Evolutionary conservation across 2,329 filamentous ascomycete species (phyloP), one percentile per base, ranked within the genome.

Genomic region (Cladophialophora carrionii): DNA sequence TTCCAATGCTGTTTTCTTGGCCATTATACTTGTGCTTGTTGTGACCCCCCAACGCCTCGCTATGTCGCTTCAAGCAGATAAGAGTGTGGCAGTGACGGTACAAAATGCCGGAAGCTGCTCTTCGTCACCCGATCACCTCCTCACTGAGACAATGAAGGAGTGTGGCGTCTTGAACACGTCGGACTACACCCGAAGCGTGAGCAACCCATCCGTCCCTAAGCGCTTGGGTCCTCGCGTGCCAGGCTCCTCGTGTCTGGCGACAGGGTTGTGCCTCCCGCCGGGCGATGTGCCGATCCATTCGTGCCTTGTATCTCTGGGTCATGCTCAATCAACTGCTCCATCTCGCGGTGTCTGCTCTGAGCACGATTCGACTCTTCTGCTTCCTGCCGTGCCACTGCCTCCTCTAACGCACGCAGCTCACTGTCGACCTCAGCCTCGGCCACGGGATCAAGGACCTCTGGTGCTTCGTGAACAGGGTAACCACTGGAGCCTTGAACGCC

Each of bases 251-350:
- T 3, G 7, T 29, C 26, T 43, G 46, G 56, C 4, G 46, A 20
- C 26, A 8, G n/a, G 31, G 7, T 43, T 29, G 24, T 17, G 43
- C 10, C 8, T 20, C 29, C 57, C n/a, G 43, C 22, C 17, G 31
- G 10, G 20, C 9, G n/a, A 4, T 17, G 22, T 12, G 12, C 17
- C 29, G 31, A 9, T 20, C 49, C 56, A 14, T 26, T 60, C 46
- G 29, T 31, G 31, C 57, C 57, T 22, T 53, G 57, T 32, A 60
- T 60, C 57, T 60, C 57, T 41, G 43, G 57, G 34, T 60, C 57
- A 14, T 60, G 26, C 29, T 60, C 57, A 31, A 60, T 60, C 31
- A 52, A 37, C 4, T 60, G 57, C 20, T 60, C 57, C n/a, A 60
- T 60, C 46, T 51, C 57, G 31, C 57, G 57, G 34, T 60, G 57